phyloP scores from a whole-genome alignment of 2,329 filamentous ascomycete genomes.

The Diaporthe citrichinensis region DNA sequence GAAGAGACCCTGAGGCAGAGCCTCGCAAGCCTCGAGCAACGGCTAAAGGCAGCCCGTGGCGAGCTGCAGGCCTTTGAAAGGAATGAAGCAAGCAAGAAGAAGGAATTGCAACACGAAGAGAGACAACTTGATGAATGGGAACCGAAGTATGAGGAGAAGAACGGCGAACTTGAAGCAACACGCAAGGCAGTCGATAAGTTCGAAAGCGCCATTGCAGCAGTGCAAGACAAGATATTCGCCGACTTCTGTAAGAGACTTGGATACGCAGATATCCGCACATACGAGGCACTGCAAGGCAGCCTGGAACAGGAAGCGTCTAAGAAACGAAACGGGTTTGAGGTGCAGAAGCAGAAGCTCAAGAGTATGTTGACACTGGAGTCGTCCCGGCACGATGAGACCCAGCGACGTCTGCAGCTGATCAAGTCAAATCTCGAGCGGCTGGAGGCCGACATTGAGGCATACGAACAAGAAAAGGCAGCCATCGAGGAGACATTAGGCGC shows the following conservation, averaged over 20 bases:
- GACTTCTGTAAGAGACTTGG: slow-evolving; percentile 89
- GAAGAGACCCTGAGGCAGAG: slow-evolving; percentile 88
- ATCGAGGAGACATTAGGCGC: slow-evolving; percentile 81
- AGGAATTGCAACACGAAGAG: slow-evolving; percentile 81
- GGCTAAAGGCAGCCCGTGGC: slow-evolving; percentile 77
- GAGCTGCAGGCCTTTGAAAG: slow-evolving; percentile 85
- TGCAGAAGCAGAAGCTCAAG: slow-evolving; percentile 83
- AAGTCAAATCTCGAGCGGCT: slow-evolving; percentile 77
- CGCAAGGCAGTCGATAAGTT: slow-evolving; percentile 66
- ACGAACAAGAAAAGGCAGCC: slow-evolving; percentile 79
- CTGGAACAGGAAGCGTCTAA: slow-evolving; percentile 91
- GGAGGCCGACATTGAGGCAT: slow-evolving; percentile 76
- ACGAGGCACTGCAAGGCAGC: slow-evolving; percentile 93
- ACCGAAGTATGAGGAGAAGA: slow-evolving; percentile 83
- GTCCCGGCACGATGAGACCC: slow-evolving; percentile 68
- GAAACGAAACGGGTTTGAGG: slow-evolving; percentile 88
- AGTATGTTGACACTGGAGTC: slow-evolving; percentile 71
- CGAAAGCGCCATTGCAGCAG: slow-evolving; percentile 76
- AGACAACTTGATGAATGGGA: slow-evolving; percentile 81
- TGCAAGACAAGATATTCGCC: slow-evolving; percentile 90
- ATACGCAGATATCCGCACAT: slow-evolving; percentile 90
- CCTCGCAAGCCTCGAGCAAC: slow-evolving; percentile 83
- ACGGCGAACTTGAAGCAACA: slow-evolving; percentile 74
- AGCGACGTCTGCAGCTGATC: slow-evolving; percentile 77
- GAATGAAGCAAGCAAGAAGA: slow-evolving; percentile 87